Percentiles rank a stretch among this genome's conserved stretches.
Evolutionary conservation across 228 moss, liverwort and hornwort species (phyloP).

Genomic region (Sphagnum fallax): DNA sequence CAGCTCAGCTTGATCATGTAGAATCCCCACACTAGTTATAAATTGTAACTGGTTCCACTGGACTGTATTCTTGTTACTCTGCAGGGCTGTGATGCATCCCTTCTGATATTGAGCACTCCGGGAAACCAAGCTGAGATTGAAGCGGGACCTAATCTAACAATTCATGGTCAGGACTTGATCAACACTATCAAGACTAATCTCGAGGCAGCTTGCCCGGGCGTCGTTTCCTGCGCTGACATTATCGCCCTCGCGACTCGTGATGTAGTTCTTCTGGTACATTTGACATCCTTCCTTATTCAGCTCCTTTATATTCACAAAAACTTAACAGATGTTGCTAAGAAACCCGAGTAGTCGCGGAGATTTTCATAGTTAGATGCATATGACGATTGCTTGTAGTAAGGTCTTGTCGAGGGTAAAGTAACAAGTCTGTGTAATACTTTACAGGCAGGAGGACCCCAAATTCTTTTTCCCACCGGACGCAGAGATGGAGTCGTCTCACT

Average conservation of each 20-base stretch:
- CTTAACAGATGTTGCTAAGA: too few relatives aligned
- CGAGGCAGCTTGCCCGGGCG: conserved; percentile 27
- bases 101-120: conserved; percentile 20
- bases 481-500: conserved; percentile 46
- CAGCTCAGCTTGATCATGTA: neutral
- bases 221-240: conserved; percentile 43
- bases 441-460: too few relatives aligned
- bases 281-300: neutral
- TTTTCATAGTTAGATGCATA: too few relatives aligned
- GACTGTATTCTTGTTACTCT: neutral
- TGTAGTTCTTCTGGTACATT: conserved; percentile 19
- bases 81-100: conserved; percentile 50
- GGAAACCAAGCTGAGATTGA: conserved; percentile 17
- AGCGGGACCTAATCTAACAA: conserved; percentile 25
- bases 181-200: conserved; percentile 21
- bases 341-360: too few relatives aligned
- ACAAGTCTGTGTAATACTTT: too few relatives aligned
- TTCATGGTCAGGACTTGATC: conserved; percentile 31
- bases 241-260: conserved; percentile 33
- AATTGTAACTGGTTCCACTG: neutral
- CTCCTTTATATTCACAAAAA: too few relatives aligned
- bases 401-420: too few relatives aligned
- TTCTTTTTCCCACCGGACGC: conserved; percentile 56
- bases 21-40: neutral
- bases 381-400: too few relatives aligned